Conservation (phyloP, 2,329 filamentous ascomycete species). For the Beauveria sp. region DNA sequence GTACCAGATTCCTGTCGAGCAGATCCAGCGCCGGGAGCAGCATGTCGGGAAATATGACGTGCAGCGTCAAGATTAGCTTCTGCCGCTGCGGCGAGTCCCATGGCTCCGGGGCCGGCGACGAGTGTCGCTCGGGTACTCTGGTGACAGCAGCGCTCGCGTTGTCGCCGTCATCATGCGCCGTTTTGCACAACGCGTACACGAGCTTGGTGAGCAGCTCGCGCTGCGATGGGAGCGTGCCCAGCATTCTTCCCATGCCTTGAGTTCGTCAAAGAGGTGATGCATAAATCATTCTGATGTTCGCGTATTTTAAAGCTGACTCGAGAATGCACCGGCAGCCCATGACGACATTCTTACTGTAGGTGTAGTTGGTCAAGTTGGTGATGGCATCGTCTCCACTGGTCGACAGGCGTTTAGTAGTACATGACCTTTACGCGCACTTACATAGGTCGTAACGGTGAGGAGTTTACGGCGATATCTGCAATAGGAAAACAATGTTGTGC, state of each 20-base stretch:
- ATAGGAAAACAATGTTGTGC: not conserved
- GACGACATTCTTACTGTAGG: not conserved
- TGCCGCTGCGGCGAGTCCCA: slow-evolving; percentile 27
- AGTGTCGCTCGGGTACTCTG: not conserved
- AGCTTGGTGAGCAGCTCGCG: slow-evolving; percentile 42
- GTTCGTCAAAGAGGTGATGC: not conserved
- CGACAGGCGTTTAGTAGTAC: not conserved
- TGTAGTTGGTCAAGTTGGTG: not conserved
- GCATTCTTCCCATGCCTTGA: slow-evolving; percentile 9
- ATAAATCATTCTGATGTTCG: not conserved
- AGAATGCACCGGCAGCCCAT: not conserved
- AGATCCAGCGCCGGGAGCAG: slow-evolving; percentile 82
- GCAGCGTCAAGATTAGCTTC: slow-evolving; percentile 66
- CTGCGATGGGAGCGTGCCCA: slow-evolving; percentile 24
- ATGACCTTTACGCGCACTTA: not conserved
- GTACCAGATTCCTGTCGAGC: slow-evolving; percentile 69
- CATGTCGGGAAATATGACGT: slow-evolving; percentile 75
- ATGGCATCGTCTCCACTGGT: not conserved
- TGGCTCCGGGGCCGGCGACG: not conserved
- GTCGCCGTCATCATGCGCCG: slow-evolving; percentile 8
- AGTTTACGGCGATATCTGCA: not conserved
- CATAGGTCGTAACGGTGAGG: not conserved
- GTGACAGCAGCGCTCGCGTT: not conserved
- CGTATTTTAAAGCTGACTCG: not conserved
- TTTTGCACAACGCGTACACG: slow-evolving; percentile 31